phyloP scores from a whole-genome alignment of 2,329 filamentous ascomycete species.

The Lecanicillium sp. region DNA sequence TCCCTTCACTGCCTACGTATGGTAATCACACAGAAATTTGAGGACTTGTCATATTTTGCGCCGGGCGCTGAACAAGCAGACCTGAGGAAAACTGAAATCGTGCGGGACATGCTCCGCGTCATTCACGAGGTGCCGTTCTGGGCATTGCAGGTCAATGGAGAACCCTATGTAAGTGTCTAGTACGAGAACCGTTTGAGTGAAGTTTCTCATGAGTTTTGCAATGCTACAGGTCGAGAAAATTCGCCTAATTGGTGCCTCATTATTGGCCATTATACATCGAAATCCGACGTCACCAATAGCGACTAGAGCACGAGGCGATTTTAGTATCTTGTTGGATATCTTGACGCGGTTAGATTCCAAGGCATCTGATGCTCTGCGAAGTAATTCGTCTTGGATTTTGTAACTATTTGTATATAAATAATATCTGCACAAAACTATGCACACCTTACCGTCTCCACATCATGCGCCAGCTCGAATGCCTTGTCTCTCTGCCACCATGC shows the following conservation, averaged over 20 bases:
- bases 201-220: too few species aligned
- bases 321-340: slow-evolving; percentile 30
- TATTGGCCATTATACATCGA: slow-evolving; percentile 30
- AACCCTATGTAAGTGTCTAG: slow-evolving; percentile 28
- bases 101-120: slow-evolving; percentile 31
- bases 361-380: slow-evolving; percentile 31
- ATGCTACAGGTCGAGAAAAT: slow-evolving; percentile 37
- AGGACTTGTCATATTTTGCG: slow-evolving; percentile 23
- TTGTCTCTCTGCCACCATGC: slow-evolving; percentile 17
- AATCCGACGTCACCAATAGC: slow-evolving; percentile 28
- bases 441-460: too few species aligned
- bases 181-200: too few species aligned
- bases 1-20: slow-evolving; percentile 33
- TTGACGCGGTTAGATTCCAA: slow-evolving; percentile 33
- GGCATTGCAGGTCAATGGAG: slow-evolving; percentile 30
- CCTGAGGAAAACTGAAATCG: slow-evolving; percentile 33
- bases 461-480: not conserved
- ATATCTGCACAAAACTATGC: too few species aligned
- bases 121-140: slow-evolving; percentile 34
- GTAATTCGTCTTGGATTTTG: slow-evolving; percentile 15
- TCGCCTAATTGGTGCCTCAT: slow-evolving; percentile 27
- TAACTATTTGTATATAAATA: not conserved
- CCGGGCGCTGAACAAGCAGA: slow-evolving; percentile 23
- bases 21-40: slow-evolving; percentile 29
- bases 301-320: slow-evolving; percentile 28